A percentile compares a stretch with the other conserved stretches of the same genome.
Evolutionary conservation across 345 rosid genomes (phyloP).

Genomic region (Garcia nutans): DNA sequence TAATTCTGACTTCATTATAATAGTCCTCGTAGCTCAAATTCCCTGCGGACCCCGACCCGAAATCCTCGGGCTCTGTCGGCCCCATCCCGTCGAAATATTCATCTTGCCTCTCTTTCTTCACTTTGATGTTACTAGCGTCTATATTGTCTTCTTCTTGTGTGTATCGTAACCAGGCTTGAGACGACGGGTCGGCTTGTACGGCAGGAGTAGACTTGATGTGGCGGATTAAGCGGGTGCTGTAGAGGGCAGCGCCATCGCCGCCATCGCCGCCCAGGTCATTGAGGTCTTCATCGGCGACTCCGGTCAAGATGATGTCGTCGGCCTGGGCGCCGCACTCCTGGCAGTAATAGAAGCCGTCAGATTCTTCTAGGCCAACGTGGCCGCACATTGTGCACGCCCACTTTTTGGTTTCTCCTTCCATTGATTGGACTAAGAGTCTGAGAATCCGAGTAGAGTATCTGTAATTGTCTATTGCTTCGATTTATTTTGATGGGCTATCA

Average conservation of each 20-base stretch:
- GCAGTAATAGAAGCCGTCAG: conserved; percentile 63
- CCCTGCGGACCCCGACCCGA: conserved; percentile 27
- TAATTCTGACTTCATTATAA: conserved; percentile 58
- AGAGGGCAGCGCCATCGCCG: conserved; percentile 28
- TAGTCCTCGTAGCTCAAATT: conserved; percentile 49
- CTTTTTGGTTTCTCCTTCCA: conserved; percentile 16
- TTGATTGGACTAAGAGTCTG: background rate
- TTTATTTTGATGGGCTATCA: background rate
- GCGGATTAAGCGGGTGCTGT: conserved; percentile 41
- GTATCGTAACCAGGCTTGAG: conserved; percentile 45
- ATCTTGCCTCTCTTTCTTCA: conserved; percentile 25
- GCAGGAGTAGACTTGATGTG: conserved; percentile 17
- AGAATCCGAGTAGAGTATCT: background rate
- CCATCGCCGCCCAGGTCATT: conserved; percentile 43
- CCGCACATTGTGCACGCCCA: conserved; percentile 51
- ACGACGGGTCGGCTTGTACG: conserved; percentile 33
- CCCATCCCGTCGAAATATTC: conserved; percentile 24
- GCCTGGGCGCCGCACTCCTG: conserved; percentile 42
- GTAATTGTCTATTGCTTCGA: background rate
- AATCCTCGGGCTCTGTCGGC: conserved; percentile 53
- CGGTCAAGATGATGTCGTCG: conserved; percentile 50
- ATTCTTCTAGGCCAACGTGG: conserved; percentile 41
- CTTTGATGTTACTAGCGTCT: background rate
- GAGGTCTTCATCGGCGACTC: conserved; percentile 59
- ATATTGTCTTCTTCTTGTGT: conserved; percentile 23